Conservation (phyloP, 352 stramenopile species). For the Pythium folliculosum region DNA sequence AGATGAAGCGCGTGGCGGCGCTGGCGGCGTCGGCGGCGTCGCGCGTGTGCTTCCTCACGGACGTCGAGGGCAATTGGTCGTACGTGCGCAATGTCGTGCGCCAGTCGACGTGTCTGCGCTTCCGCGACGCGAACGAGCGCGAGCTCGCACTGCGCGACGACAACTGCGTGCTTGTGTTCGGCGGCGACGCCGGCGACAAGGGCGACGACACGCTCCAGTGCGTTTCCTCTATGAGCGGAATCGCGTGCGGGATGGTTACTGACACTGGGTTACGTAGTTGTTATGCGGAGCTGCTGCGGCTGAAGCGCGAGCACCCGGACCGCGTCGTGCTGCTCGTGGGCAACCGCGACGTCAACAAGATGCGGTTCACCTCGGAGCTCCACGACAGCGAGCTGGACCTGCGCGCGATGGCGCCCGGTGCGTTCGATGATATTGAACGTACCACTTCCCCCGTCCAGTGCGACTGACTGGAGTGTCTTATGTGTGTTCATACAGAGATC, state of each 20-base stretch:
- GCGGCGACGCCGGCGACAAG: constrained; percentile 92
- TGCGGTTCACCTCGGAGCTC: constrained; percentile 88
- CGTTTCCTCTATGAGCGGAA: background rate
- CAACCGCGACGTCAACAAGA: constrained; percentile 95
- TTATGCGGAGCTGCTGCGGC: constrained; percentile 79
- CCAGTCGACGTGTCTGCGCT: constrained; percentile 60
- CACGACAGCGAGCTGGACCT: constrained; percentile 73
- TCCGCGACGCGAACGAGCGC: constrained; percentile 36
- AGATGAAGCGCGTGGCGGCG: constrained; percentile 25
- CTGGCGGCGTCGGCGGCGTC: constrained; percentile 17
- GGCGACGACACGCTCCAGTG: constrained; percentile 80
- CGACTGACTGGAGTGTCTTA: background rate
- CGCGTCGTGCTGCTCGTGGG: constrained; percentile 91
- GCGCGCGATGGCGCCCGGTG: constrained; percentile 57
- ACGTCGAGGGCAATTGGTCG: constrained; percentile 80
- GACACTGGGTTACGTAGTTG: constrained; percentile 33
- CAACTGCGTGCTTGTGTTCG: constrained; percentile 83
- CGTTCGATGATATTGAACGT: background rate
- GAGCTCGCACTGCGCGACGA: constrained; percentile 66
- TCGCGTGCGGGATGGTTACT: background rate
- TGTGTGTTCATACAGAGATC: constrained; percentile 46
- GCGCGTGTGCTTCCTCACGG: constrained; percentile 73
- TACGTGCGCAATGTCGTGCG: constrained; percentile 72
- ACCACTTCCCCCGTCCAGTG: background rate
- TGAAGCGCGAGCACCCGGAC: constrained; percentile 88